Percentiles rank a stretch among this genome's conserved stretches.
Conservation (phyloP, 495 filamentous ascomycete species). For the Penicillium ochrochloron region DNA sequence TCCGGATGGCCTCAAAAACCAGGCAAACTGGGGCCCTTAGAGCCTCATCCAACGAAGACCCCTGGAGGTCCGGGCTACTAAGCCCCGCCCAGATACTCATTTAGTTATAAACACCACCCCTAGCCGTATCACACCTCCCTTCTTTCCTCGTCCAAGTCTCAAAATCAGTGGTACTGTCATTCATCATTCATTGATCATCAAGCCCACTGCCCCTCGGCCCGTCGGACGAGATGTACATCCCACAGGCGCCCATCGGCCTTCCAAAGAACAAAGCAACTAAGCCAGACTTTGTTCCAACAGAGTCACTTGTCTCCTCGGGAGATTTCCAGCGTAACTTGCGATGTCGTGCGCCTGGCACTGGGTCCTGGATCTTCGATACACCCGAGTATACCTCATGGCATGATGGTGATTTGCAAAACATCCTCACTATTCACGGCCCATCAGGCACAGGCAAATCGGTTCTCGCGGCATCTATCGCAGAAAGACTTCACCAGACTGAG, state of each 20-base stretch:
- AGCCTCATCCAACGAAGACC: neutral
- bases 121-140: neutral
- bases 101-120: neutral
- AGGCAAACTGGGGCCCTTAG: neutral
- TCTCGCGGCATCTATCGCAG: neutral
- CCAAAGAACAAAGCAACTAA: slow-evolving; percentile 1
- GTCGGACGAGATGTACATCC: neutral
- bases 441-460: slow-evolving; percentile 5
- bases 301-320: neutral
- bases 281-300: neutral
- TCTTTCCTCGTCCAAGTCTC: neutral
- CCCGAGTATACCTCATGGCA: slow-evolving; percentile 6
- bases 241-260: neutral
- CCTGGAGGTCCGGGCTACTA: neutral
- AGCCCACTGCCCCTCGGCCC: neutral
- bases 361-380: neutral
- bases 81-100: neutral
- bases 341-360: neutral
- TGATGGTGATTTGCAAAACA: neutral
- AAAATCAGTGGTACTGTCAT: neutral
- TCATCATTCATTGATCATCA: neutral
- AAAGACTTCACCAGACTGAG: neutral
- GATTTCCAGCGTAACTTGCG: neutral
- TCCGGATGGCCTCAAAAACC: neutral
- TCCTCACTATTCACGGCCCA: neutral